Conservation (phyloP, 495 filamentous ascomycete species). For the Aspergillus heteromorphus region DNA sequence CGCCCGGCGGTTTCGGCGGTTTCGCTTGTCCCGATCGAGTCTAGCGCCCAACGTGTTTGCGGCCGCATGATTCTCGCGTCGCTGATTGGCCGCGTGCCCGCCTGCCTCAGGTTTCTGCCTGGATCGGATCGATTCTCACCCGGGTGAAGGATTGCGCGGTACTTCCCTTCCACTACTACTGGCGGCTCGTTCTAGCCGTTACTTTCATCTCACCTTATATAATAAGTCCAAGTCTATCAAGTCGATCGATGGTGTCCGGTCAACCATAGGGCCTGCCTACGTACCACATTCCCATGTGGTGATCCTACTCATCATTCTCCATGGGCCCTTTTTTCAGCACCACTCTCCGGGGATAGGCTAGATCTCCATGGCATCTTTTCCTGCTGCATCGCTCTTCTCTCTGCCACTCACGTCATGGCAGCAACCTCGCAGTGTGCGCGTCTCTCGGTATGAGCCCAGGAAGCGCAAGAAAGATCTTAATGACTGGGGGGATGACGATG, state of each 20-base stretch:
- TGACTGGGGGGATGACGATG: slow-evolving; percentile 24
- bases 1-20: slow-evolving; percentile 1
- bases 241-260: no score
- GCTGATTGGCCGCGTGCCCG: background rate
- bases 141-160: no score
- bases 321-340: slow-evolving; percentile 7
- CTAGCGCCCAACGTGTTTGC: background rate
- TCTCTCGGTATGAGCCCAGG: slow-evolving; percentile 32
- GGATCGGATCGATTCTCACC: background rate
- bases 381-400: slow-evolving; percentile 33
- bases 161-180: no score
- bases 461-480: slow-evolving; percentile 33
- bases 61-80: background rate
- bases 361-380: slow-evolving; percentile 29
- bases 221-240: no score
- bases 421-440: slow-evolving; percentile 30
- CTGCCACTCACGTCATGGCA: slow-evolving; percentile 38
- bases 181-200: no score
- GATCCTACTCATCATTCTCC: slow-evolving; percentile 1
- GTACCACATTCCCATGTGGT: background rate
- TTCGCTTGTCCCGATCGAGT: background rate
- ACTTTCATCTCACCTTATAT: no score
- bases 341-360: slow-evolving; percentile 4
- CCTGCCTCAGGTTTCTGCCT: background rate
- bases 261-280: no score